phyloP scores from a whole-genome alignment of 768 basidiomycete genomes.

The Russula dissimulans region DNA sequence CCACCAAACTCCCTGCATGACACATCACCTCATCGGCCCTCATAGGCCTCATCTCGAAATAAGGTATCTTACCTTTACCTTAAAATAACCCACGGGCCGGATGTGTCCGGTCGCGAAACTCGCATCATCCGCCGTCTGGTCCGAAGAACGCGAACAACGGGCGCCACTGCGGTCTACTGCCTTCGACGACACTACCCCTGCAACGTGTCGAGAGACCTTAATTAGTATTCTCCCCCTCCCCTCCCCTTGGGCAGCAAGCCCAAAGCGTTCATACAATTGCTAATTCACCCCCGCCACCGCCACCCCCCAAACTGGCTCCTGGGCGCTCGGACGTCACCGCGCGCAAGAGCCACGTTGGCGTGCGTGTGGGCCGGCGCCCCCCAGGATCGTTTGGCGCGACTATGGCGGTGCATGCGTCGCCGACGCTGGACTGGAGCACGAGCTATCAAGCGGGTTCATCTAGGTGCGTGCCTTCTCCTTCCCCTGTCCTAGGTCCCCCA shows the following conservation, averaged over 20 bases:
- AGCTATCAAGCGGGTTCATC: slow-evolving; percentile 84
- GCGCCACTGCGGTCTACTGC: not conserved
- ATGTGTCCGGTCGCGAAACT: not conserved
- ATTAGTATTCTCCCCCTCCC: no score
- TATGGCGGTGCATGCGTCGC: slow-evolving; percentile 21
- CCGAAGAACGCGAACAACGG: not conserved
- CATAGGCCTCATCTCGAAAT: no score
- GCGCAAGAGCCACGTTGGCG: slow-evolving; percentile 33
- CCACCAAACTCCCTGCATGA: no score
- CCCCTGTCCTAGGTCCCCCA: no score
- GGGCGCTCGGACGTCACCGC: slow-evolving; percentile 40
- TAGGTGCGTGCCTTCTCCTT: slow-evolving; percentile 37
- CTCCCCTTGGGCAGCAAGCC: not conserved
- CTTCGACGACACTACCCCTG: not conserved
- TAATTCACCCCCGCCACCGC: slow-evolving; percentile 68
- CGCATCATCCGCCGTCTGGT: not conserved
- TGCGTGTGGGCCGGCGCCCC: slow-evolving; percentile 28
- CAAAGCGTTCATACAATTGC: not conserved
- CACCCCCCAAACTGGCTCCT: slow-evolving; percentile 42
- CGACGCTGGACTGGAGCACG: slow-evolving; percentile 64
- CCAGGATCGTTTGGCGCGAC: slow-evolving; percentile 22
- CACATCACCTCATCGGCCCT: no score
- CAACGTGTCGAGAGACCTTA: no score
- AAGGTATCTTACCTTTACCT: not conserved
- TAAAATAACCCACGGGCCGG: not conserved